Evolutionary conservation across 495 filamentous ascomycete species (phyloP).

Genomic region (Pseudotulostoma volvatum): DNA sequence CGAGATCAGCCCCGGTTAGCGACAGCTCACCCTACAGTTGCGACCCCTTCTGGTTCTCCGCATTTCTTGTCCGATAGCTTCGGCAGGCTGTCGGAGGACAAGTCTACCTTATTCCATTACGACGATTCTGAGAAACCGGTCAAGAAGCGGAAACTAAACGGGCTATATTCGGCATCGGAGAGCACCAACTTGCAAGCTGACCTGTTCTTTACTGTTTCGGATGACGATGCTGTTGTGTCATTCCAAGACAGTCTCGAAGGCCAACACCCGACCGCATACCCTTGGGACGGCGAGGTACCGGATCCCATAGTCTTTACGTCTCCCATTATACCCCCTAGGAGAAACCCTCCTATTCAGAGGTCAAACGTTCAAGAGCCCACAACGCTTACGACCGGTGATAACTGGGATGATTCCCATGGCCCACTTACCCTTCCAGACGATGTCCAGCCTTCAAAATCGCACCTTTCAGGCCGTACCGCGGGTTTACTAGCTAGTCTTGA

Average conservation of each 20-base stretch:
- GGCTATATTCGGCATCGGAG: too few relatives aligned
- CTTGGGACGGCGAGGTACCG: conserved; percentile 16
- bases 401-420: conserved; percentile 27
- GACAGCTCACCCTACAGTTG: background rate
- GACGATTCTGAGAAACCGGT: conserved; percentile 20
- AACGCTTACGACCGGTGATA: conserved; percentile 23
- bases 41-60: background rate
- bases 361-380: too few relatives aligned
- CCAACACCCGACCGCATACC: conserved; percentile 5
- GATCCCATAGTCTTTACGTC: conserved; percentile 42
- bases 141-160: conserved; percentile 29
- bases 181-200: too few relatives aligned
- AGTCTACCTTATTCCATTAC: conserved; percentile 16
- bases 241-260: conserved; percentile 8
- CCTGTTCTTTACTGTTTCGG: conserved; percentile 22
- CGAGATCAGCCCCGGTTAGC: background rate
- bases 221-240: conserved; percentile 10
- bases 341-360: too few relatives aligned
- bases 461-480: conserved; percentile 18
- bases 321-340: too few relatives aligned
- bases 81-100: too few relatives aligned
- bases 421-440: conserved; percentile 14
- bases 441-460: conserved; percentile 2
- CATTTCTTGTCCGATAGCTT: conserved; percentile 35
- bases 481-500: conserved; percentile 20